Evolutionary conservation across 495 filamentous ascomycete genomes (phyloP).

Genomic region (Neurospora intermedia): DNA sequence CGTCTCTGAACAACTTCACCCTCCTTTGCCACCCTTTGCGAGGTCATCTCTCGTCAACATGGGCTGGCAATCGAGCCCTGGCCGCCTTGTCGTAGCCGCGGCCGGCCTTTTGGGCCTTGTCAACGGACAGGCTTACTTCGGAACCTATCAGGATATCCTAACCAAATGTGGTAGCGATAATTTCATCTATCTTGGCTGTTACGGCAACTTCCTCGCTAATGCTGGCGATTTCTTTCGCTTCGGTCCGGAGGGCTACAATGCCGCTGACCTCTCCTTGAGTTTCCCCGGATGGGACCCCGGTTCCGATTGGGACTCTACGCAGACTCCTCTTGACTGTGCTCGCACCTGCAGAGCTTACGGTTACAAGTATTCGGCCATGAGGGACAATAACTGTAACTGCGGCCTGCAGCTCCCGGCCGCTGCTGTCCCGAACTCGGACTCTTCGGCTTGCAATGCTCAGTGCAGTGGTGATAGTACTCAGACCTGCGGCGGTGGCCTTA

Average conservation of each 20-base stretch:
- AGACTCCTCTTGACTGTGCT: constrained; percentile 16
- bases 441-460: constrained; percentile 1
- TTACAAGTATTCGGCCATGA: constrained; percentile 16
- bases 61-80: constrained; percentile 11
- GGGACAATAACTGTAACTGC: constrained; percentile 14
- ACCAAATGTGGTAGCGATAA: constrained; percentile 9
- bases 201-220: not conserved
- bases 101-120: constrained; percentile 12
- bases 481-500: constrained; percentile 6
- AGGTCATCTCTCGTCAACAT: constrained; percentile 9
- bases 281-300: constrained; percentile 13
- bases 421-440: not conserved
- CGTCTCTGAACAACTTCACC: not conserved
- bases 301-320: constrained; percentile 13
- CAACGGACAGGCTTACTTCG: constrained; percentile 16
- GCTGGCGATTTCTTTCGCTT: constrained; percentile 5
- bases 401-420: constrained; percentile 10
- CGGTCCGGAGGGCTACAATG: constrained; percentile 3
- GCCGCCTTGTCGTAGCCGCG: constrained; percentile 17
- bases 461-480: constrained; percentile 9
- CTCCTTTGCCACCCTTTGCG: not conserved
- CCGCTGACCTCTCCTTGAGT: constrained; percentile 5
- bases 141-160: constrained; percentile 1
- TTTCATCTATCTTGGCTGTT: constrained; percentile 15
- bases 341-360: constrained; percentile 16